Base-by-base conservation (phyloP, 192 early-diverging fungal genomes). In the Coemansia sp. region DNA sequence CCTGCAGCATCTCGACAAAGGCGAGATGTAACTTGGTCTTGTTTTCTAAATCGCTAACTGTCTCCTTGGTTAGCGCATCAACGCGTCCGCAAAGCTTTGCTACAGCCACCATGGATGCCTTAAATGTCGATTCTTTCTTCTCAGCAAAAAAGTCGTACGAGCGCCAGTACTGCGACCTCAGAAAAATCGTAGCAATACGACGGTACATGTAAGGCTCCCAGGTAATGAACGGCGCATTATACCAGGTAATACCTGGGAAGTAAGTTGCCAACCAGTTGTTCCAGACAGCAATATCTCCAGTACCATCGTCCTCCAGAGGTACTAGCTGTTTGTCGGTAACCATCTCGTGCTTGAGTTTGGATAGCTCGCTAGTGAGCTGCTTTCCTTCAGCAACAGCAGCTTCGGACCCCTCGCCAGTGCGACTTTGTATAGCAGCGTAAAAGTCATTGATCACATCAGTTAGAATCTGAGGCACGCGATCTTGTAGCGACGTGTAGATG, bases 141-240 rank as follows among this genome's bases (percentile, higher is more conserved):
- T 52, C 58, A 25, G 77, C 80, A 67, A 95, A 97, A 22, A 85
- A 85, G 73, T 97, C 94, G 60, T 85, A 89, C 16, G 75, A 60
- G n/a, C 51, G 34, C 90, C 92, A 93, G 53, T 85, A 54, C 26
- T 57, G 47, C 27, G 82, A 76, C 3, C 76, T 62, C 7, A 62
- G 66, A 63, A 92, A 89, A 7, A 82, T 65, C 27, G 88, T 83
- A 24, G 76, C 85, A 49, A 94, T 73, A 30, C 88, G 82, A 22
- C 90, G 82, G 67, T 93, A 93, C 73, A 97, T 81, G 63, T 90
- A 92, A 65, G 93, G 89, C 72, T 97, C 95, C 60, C 84, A 81
- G 54, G 92, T 88, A 5, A 97, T 81, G 87, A 93, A 97, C 6
- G 93, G 81, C 5, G 86, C 81, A 14, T 82, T 73, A 74, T 86